Evolutionary conservation across 2,329 filamentous ascomycete genomes (phyloP).

Genomic region (Alternaria arbusti): DNA sequence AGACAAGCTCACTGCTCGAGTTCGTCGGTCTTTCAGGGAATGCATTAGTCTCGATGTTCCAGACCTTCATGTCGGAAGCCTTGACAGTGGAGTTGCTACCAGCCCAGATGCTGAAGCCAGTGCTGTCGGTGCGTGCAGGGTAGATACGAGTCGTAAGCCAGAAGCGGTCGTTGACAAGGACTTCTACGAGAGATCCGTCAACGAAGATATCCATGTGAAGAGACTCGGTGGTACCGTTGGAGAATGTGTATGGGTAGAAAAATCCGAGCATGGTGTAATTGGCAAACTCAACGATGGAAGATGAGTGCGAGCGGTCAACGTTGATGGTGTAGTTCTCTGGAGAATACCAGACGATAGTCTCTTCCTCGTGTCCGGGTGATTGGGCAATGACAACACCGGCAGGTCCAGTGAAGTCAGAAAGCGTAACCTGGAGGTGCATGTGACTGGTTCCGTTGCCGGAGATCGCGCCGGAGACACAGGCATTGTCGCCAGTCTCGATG

Average conservation of each 20-base stretch:
- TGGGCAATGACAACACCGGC: conserved; percentile 53
- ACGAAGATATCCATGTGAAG: conserved; percentile 55
- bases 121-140: conserved; percentile 52
- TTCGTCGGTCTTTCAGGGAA: conserved; percentile 52
- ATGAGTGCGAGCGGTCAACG: conserved; percentile 54
- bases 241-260: conserved; percentile 54
- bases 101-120: conserved; percentile 53
- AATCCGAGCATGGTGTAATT: conserved; percentile 55
- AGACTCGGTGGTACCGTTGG: conserved; percentile 45
- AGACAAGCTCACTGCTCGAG: conserved; percentile 51
- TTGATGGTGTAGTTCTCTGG: conserved; percentile 56
- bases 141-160: conserved; percentile 55
- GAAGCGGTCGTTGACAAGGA: conserved; percentile 55
- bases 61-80: conserved; percentile 48
- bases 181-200: conserved; percentile 56
- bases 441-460: conserved; percentile 42
- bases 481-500: conserved; percentile 21
- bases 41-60: conserved; percentile 48
- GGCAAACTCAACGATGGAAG: conserved; percentile 50
- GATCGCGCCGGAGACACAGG: conserved; percentile 30
- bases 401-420: conserved; percentile 48
- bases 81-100: conserved; percentile 45
- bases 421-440: conserved; percentile 51
- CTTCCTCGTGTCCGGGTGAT: conserved; percentile 52
- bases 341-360: conserved; percentile 54